Evolutionary conservation across 148 eudicot genomes (phyloP).

Genomic region (Camellia lanceoleosa): DNA sequence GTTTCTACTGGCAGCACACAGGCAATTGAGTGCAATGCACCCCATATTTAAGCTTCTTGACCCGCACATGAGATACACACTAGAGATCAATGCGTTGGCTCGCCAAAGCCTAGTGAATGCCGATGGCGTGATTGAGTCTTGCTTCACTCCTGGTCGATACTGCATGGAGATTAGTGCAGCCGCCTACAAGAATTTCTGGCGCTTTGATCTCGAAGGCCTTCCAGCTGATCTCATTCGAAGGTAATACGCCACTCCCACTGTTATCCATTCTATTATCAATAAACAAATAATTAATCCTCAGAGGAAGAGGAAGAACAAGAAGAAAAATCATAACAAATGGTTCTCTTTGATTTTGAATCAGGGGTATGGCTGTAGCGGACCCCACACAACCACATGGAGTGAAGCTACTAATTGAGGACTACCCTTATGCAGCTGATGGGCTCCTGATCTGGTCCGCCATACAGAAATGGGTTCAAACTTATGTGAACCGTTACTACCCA

Average conservation of each 20-base stretch:
- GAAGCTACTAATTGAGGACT: too few relatives aligned
- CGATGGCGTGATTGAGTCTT: slow-evolving; percentile 76
- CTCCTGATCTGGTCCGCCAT: too few relatives aligned
- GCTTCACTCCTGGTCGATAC: slow-evolving; percentile 87
- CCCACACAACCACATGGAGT: slow-evolving; percentile 63
- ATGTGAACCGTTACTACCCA: slow-evolving; percentile 36
- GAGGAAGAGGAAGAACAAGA: too few relatives aligned
- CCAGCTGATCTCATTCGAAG: slow-evolving; percentile 80
- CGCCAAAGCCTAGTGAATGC: slow-evolving; percentile 69
- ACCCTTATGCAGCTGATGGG: too few relatives aligned
- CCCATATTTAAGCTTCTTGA: slow-evolving; percentile 86
- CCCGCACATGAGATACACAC: slow-evolving; percentile 91
- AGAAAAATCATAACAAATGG: too few relatives aligned
- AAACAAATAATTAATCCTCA: too few relatives aligned
- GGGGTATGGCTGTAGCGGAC: slow-evolving; percentile 88
- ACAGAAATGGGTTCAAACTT: too few relatives aligned
- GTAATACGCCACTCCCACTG: slow-evolving; percentile 22
- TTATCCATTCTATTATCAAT: too few relatives aligned
- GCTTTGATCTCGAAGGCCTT: slow-evolving; percentile 78
- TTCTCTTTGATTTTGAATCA: slow-evolving; percentile 18
- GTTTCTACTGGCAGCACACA: slow-evolving; percentile 78
- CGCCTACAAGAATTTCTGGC: slow-evolving; percentile 76
- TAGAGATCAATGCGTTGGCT: slow-evolving; percentile 76
- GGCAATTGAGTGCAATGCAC: slow-evolving; percentile 83
- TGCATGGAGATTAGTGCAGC: slow-evolving; percentile 91